These are phyloP conservation scores for Leccinum rimulosum DNA, from an alignment of 768 basidiomycete species.

Conservation along the genomic window DNA sequence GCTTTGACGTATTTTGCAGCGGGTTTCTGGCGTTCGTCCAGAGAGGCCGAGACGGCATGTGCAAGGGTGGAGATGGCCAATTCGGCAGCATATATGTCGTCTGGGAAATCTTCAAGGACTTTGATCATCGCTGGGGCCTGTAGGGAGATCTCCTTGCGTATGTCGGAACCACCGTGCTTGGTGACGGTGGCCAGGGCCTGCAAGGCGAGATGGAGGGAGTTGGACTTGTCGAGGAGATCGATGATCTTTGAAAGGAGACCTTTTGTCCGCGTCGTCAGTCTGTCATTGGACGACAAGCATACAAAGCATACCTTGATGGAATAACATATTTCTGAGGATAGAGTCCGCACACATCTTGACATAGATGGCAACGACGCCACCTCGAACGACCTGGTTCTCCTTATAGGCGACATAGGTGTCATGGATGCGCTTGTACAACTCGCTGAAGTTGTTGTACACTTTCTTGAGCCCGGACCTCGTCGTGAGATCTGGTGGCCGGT, in stretches of 20 bases:
- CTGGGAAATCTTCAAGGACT: conserved; percentile 46
- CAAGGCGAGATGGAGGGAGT: conserved; percentile 49
- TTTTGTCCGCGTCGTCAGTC: conserved; percentile 17
- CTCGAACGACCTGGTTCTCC: not conserved
- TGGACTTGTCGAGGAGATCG: conserved; percentile 45
- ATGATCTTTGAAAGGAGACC: conserved; percentile 53
- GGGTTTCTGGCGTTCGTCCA: conserved; percentile 36
- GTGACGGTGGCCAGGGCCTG: conserved; percentile 54
- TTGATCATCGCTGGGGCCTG: conserved; percentile 39
- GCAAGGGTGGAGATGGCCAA: conserved; percentile 48
- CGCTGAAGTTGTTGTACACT: conserved; percentile 46
- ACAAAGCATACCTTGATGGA: conserved; percentile 40
- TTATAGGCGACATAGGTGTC: conserved; percentile 17
- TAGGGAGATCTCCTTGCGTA: conserved; percentile 48
- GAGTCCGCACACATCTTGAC: conserved; percentile 37
- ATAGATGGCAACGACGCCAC: not conserved
- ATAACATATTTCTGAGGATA: conserved; percentile 55
- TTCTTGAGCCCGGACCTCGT: conserved; percentile 61
- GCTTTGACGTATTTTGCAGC: conserved; percentile 33
- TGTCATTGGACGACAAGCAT: not conserved
- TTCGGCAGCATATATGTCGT: conserved; percentile 48
- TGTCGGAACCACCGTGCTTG: conserved; percentile 51
- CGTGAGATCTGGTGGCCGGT: not conserved
- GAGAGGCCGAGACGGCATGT: conserved; percentile 45
- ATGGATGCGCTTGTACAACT: conserved; percentile 36